Conservation (phyloP, 73 alveolate species). For the Paramecium caudatum region DNA sequence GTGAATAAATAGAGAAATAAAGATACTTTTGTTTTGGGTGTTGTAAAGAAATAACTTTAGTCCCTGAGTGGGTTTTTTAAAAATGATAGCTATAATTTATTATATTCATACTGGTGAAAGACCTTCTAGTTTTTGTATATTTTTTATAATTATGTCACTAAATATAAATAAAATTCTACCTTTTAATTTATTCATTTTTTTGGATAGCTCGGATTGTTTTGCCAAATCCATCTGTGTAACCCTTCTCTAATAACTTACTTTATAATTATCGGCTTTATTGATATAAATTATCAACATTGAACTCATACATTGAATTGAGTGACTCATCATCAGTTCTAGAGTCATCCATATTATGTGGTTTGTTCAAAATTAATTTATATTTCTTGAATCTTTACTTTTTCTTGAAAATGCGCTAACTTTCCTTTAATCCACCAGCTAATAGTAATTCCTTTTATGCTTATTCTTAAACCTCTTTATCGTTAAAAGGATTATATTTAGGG, state of each 20-base stretch:
- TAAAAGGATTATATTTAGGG: constrained; percentile 32
- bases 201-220: constrained; percentile 3
- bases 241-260: neutral
- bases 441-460: neutral
- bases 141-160: constrained; percentile 27
- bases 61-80: neutral
- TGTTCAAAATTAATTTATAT: no score
- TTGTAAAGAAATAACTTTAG: neutral
- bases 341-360: no score
- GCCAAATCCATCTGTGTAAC: constrained; percentile 46
- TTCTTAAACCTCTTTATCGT: constrained; percentile 21
- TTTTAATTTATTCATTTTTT: constrained; percentile 24
- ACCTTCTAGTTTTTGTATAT: constrained; percentile 37
- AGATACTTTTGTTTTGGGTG: neutral
- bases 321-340: constrained; percentile 49
- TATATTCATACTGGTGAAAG: constrained; percentile 24
- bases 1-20: neutral
- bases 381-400: no score
- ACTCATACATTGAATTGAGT: constrained; percentile 45
- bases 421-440: constrained; percentile 22
- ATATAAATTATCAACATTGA: constrained; percentile 31
- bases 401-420: no score
- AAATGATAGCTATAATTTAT: neutral
- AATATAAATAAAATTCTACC: neutral
- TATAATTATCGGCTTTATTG: constrained; percentile 23